These are phyloP conservation scores for Musa balbisiana DNA, from an alignment of 202 grass and related monocot species.

Conservation along the genomic window DNA sequence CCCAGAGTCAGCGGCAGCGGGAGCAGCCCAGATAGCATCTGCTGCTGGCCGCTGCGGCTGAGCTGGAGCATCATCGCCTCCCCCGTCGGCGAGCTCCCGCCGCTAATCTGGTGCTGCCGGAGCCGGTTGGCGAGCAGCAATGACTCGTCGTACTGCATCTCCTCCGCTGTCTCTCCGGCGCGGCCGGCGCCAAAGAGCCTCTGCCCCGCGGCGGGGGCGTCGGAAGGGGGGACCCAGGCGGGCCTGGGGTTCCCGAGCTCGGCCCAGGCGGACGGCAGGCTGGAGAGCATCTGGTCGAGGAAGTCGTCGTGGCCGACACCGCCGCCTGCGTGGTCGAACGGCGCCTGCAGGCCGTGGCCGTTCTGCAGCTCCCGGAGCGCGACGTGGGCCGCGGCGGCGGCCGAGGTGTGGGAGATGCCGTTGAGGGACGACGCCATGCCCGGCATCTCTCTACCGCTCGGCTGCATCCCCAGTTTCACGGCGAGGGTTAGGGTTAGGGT, in stretches of 20 bases:
- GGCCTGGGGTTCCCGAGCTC: constrained; percentile 34
- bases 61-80: constrained; percentile 58
- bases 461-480: constrained; percentile 47
- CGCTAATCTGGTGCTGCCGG: constrained; percentile 60
- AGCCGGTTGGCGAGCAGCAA: constrained; percentile 46
- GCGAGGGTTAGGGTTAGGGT: constrained; percentile 3
- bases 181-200: not conserved
- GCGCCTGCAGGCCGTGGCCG: constrained; percentile 1
- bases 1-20: constrained; percentile 32
- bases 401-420: not conserved
- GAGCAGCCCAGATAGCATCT: constrained; percentile 26
- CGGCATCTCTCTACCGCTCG: constrained; percentile 49
- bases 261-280: constrained; percentile 41
- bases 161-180: constrained; percentile 5
- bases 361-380: constrained; percentile 44
- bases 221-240: constrained; percentile 3
- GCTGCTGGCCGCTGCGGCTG: constrained; percentile 41
- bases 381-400: constrained; percentile 28
- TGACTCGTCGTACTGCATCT: constrained; percentile 35
- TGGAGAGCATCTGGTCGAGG: constrained; percentile 56
- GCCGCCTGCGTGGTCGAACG: constrained; percentile 3
- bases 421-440: constrained; percentile 30
- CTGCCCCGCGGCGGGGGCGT: constrained; percentile 12
- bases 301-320: constrained; percentile 50
- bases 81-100: constrained; percentile 25